These are phyloP conservation scores for Abortiporus biennis DNA, from an alignment of 1,284 basidiomycete genomes.

Conservation along the genomic window DNA sequence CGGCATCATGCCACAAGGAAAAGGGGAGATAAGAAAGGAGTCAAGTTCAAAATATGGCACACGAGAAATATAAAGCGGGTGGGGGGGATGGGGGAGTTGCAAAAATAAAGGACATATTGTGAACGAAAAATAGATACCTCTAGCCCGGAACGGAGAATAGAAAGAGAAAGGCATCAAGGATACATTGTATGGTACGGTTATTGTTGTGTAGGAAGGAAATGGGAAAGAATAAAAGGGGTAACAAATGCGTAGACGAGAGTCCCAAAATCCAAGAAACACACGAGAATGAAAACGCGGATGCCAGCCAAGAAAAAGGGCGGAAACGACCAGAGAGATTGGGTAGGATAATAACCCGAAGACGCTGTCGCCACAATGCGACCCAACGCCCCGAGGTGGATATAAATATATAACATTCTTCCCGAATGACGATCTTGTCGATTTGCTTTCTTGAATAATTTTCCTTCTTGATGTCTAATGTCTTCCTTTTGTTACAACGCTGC, in stretches of 20 bases:
- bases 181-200: constrained; percentile 1
- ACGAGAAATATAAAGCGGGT: constrained; percentile 10
- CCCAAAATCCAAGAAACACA: constrained; percentile 39
- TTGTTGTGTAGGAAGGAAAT: constrained; percentile 9
- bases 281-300: constrained; percentile 11
- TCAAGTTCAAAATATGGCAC: constrained; percentile 11
- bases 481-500: constrained; percentile 29
- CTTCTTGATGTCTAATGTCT: constrained; percentile 24
- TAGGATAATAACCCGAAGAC: constrained; percentile 25
- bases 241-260: constrained; percentile 16
- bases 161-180: constrained; percentile 10
- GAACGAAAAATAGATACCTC: constrained; percentile 13
- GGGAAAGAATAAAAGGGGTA: constrained; percentile 21
- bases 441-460: constrained; percentile 17
- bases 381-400: constrained; percentile 23
- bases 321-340: neutral
- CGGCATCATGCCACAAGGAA: constrained; percentile 20
- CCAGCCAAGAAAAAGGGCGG: constrained; percentile 19
- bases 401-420: constrained; percentile 28
- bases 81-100: constrained; percentile 3
- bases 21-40: constrained; percentile 11
- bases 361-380: constrained; percentile 18
- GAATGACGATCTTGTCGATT: constrained; percentile 14
- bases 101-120: constrained; percentile 8
- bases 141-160: constrained; percentile 9